Evolutionary conservation across 495 filamentous ascomycete species (phyloP).

Genomic region (Aspergillus indologenus): DNA sequence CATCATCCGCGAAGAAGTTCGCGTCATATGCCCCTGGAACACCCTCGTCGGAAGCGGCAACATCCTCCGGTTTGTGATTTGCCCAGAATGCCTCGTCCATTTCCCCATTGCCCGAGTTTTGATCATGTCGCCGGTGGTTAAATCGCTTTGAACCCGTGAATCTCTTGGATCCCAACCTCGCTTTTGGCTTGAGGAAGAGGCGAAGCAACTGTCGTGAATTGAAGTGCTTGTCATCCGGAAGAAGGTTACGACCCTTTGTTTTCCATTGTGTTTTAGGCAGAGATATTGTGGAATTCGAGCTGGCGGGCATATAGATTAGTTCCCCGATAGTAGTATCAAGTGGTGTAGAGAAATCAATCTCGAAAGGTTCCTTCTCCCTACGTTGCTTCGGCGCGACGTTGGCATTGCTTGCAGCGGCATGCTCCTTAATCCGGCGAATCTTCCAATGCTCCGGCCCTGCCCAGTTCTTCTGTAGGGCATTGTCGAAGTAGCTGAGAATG

Average conservation of each 20-base stretch:
- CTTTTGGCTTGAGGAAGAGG: constrained; percentile 93
- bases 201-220: constrained; percentile 84
- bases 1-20: constrained; percentile 97
- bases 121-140: constrained; percentile 42
- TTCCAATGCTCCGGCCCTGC: constrained; percentile 99
- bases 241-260: constrained; percentile 84
- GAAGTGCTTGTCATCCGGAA: constrained; percentile 98
- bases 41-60: constrained; percentile 49
- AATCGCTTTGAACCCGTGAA: constrained; percentile 36
- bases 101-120: constrained; percentile 58
- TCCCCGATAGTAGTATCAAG: constrained; percentile 70
- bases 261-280: constrained; percentile 93
- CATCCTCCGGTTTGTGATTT: constrained; percentile 57
- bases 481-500: constrained; percentile 95
- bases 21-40: constrained; percentile 81
- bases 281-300: constrained; percentile 75
- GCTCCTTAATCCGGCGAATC: constrained; percentile 88
- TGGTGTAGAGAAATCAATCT: constrained; percentile 81
- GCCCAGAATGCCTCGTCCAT: constrained; percentile 98
- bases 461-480: constrained; percentile 94
- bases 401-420: constrained; percentile 57
- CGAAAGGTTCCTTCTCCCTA: constrained; percentile 95
- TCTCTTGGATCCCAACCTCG: constrained; percentile 63
- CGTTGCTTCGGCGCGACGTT: constrained; percentile 54
- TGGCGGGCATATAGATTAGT: constrained; percentile 77